Percentiles rank a stretch among this genome's conserved stretches.
phyloP scores from a whole-genome alignment of 2,329 filamentous ascomycete genomes.

The Shiraia bambusicola region DNA sequence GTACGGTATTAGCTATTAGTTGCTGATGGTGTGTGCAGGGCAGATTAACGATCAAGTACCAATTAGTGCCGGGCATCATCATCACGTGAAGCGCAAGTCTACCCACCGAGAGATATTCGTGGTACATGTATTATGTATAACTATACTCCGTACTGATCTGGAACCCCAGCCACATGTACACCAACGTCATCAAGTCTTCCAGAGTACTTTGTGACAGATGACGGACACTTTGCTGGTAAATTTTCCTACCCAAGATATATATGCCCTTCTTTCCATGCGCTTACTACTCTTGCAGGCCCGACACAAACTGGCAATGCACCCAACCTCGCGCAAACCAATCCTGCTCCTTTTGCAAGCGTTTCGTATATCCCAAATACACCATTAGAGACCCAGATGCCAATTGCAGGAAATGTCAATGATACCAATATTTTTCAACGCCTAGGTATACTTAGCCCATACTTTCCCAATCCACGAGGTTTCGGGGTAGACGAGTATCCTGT shows the following conservation, averaged over 20 bases:
- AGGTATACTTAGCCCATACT: slow-evolving; percentile 70
- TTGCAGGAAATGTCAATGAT: slow-evolving; percentile 59
- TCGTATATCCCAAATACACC: slow-evolving; percentile 69
- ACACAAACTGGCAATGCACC: slow-evolving; percentile 70
- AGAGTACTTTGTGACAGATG: slow-evolving; percentile 38
- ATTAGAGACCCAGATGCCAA: slow-evolving; percentile 69
- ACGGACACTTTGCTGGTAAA: slow-evolving; percentile 33
- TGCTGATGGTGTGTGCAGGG: slow-evolving; percentile 7
- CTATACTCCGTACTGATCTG: too few species aligned
- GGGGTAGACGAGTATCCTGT: slow-evolving; percentile 72
- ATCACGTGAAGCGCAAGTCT: slow-evolving; percentile 24
- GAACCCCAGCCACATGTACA: slow-evolving; percentile 22
- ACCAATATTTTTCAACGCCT: slow-evolving; percentile 70
- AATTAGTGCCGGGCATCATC: slow-evolving; percentile 15
- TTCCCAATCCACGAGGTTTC: slow-evolving; percentile 67
- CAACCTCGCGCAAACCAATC: slow-evolving; percentile 71
- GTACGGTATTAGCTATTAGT: too few species aligned
- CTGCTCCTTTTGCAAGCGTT: slow-evolving; percentile 61
- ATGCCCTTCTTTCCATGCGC: too few species aligned
- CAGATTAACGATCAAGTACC: slow-evolving; percentile 16
- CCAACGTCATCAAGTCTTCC: slow-evolving; percentile 25
- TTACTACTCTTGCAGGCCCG: slow-evolving; percentile 50
- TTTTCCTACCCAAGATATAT: not conserved
- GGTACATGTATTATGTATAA: slow-evolving; percentile 5
- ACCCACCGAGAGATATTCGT: not conserved